Percentiles rank a stretch among this genome's conserved stretches.
Conservation (phyloP, 768 basidiomycete species). For the Agrocybe pediades region DNA sequence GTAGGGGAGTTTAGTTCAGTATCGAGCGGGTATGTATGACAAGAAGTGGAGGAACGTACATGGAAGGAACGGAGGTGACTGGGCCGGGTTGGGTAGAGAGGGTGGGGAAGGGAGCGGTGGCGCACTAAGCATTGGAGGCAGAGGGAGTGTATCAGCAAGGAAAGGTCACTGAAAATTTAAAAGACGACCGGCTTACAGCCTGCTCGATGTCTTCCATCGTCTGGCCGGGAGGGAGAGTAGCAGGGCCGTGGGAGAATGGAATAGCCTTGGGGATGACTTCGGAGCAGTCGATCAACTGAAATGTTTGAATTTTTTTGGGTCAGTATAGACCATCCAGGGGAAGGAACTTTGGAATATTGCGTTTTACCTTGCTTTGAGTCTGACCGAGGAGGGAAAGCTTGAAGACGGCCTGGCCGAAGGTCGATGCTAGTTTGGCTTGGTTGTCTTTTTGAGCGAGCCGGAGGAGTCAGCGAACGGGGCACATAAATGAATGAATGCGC, state of each 20-base stretch:
- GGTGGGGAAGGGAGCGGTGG: slow-evolving; percentile 11
- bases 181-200: slow-evolving; percentile 27
- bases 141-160: background rate
- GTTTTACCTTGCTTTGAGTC: slow-evolving; percentile 21
- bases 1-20: no score
- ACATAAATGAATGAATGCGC: no score
- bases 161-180: background rate
- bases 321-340: no score
- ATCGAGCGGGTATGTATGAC: no score
- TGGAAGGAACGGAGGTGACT: slow-evolving; percentile 8
- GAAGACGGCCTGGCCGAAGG: slow-evolving; percentile 42
- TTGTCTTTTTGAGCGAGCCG: slow-evolving; percentile 19
- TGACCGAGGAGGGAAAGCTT: slow-evolving; percentile 47
- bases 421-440: slow-evolving; percentile 32
- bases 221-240: slow-evolving; percentile 32
- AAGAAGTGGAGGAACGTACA: no score
- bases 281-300: slow-evolving; percentile 40
- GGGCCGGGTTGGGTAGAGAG: slow-evolving; percentile 13
- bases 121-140: slow-evolving; percentile 1
- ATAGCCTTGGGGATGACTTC: slow-evolving; percentile 42
- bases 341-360: no score
- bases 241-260: slow-evolving; percentile 22
- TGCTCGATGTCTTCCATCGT: slow-evolving; percentile 29
- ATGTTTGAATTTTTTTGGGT: no score
- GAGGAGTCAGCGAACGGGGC: background rate